phyloP scores from a whole-genome alignment of 371 early-diverging fungal genomes.

The Syncephalis fuscata region DNA sequence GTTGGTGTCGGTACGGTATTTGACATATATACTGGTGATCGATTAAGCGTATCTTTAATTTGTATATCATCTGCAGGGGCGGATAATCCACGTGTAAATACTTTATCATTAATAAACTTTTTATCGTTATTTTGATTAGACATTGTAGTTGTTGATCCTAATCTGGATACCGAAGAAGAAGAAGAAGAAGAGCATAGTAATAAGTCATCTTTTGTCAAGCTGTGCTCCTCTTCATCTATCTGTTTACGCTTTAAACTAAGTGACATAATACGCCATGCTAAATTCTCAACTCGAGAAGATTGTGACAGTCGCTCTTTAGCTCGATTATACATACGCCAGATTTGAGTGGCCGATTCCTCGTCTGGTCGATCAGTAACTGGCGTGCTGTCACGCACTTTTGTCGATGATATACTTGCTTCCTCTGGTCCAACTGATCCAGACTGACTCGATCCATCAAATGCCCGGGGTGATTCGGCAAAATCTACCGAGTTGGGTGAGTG shows the following conservation, averaged over 20 bases:
- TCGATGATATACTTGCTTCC: too few species aligned
- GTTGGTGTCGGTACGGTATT: constrained; percentile 1
- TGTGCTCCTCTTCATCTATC: too few species aligned
- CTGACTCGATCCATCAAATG: too few species aligned
- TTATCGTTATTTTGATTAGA: constrained; percentile 10
- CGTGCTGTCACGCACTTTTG: too few species aligned
- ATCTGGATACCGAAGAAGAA: constrained; percentile 6
- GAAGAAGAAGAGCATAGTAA: too few species aligned
- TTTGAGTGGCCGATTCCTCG: constrained; percentile 17
- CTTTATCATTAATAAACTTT: background rate
- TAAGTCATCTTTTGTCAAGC: constrained; percentile 11
- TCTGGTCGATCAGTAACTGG: too few species aligned
- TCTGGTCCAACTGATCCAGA: too few species aligned
- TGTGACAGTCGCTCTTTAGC: constrained; percentile 46
- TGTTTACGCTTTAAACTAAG: constrained; percentile 29
- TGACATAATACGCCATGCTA: constrained; percentile 57
- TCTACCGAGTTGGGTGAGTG: too few species aligned
- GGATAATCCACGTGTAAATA: background rate
- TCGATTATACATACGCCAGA: constrained; percentile 54
- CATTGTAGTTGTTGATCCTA: constrained; percentile 9
- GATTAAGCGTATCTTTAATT: constrained; percentile 8
- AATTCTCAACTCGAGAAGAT: constrained; percentile 41
- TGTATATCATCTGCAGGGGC: constrained; percentile 5
- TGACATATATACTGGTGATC: constrained; percentile 12
- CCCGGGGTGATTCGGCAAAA: too few species aligned